These are phyloP conservation scores for Geotrichum candidum DNA, from an alignment of 1,139 yeast genomes.

Conservation along the genomic window DNA sequence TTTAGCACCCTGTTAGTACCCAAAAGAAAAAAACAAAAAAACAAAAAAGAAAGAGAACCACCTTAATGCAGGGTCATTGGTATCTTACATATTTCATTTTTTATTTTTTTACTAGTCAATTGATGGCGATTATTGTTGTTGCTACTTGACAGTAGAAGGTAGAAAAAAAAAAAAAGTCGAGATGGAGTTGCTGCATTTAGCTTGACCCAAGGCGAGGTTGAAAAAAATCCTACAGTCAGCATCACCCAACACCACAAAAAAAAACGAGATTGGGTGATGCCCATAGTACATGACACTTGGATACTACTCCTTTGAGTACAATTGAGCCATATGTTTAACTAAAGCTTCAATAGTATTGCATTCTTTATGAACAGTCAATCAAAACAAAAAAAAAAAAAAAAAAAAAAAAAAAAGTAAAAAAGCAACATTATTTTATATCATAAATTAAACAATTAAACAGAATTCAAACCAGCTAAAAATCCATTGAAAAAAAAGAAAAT, in stretches of 20 bases:
- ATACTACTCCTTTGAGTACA: background rate
- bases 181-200: too few relatives aligned
- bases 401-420: too few relatives aligned
- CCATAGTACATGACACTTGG: background rate
- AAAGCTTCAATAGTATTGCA: background rate
- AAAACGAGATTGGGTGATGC: background rate
- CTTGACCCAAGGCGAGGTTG: too few relatives aligned
- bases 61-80: too few relatives aligned
- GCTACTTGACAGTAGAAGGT: too few relatives aligned
- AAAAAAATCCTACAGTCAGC: background rate
- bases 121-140: too few relatives aligned
- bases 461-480: background rate
- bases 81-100: background rate
- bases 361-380: too few relatives aligned
- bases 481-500: background rate
- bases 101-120: too few relatives aligned
- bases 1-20: background rate
- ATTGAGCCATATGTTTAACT: too few relatives aligned
- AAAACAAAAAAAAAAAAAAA: background rate
- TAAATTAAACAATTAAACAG: background rate
- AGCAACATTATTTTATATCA: too few relatives aligned
- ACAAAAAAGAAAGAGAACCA: background rate
- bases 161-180: background rate
- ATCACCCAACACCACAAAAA: background rate
- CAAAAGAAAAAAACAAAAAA: background rate